Conservation (phyloP, 169 alveolate genomes). For the Plasmodium blacklocki region DNA sequence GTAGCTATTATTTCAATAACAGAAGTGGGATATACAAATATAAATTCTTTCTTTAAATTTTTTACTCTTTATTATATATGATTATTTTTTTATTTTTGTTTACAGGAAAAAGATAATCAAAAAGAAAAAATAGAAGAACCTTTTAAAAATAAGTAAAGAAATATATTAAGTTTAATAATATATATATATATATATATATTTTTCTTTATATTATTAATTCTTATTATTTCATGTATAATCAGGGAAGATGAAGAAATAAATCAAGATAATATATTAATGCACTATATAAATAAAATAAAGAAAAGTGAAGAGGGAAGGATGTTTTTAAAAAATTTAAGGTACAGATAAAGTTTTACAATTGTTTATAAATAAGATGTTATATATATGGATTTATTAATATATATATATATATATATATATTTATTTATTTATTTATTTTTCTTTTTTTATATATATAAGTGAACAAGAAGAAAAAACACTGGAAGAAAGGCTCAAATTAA, state of each 20-base stretch:
- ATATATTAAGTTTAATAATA: no score
- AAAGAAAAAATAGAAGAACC: neutral
- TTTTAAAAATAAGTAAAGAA: neutral
- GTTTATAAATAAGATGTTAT: neutral
- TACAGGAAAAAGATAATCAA: neutral
- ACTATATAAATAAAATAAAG: constrained; percentile 20
- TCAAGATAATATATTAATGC: constrained; percentile 32
- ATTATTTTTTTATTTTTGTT: neutral
- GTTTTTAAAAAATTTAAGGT: constrained; percentile 39
- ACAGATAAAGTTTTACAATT: neutral
- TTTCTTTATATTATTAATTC: no score
- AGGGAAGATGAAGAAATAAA: constrained; percentile 36
- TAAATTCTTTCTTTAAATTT: neutral
- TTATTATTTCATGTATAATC: neutral
- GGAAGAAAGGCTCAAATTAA: constrained; percentile 66
- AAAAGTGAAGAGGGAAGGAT: constrained; percentile 27
- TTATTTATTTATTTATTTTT: neutral
- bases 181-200: no score
- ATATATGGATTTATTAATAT: no score
- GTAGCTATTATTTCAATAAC: constrained; percentile 54
- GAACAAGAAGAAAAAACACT: constrained; percentile 19
- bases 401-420: neutral
- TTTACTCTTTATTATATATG: neutral
- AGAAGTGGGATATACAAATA: constrained; percentile 9
- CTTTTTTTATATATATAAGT: constrained; percentile 10